Evolutionary conservation across 441 rosid species (phyloP), one percentile per base, ranked within the genome.

Genomic region (Populus hybrid): DNA sequence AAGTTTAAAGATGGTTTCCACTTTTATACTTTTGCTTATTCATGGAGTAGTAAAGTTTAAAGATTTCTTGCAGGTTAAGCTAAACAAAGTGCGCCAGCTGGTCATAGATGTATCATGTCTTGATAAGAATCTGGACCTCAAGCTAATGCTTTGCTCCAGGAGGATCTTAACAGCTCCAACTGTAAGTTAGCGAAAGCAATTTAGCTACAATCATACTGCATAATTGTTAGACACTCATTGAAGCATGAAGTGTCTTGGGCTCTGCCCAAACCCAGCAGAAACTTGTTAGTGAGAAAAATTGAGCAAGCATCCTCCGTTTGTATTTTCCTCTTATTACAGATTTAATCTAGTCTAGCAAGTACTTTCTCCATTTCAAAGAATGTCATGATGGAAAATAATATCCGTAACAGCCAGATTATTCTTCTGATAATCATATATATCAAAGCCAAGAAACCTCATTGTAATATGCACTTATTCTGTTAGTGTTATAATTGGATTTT

Each of bases 21-120:
- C 12, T 61, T 76, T 35, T 14, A 26, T 9, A 63, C 21, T 30
- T 76, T 88, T 64, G 50, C 9, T 12, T 77, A 9, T 46, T 46
- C 24, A 57, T 35, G 21, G 69, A 59, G 14, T 88, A 80, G 79
- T 18, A 38, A 76, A 71, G 40, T 4, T 90, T 69, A 88, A 74
- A 77, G 30, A 28, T 28, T 28, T 28, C 30, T 28, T 28, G 30
- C 4, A 28, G 30, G 30, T 28, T 28, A 3, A 28, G 30, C 30
- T 28, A 28, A 28, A 28, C 30, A 2, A 28, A 28, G 30, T 2
- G 30, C 30, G 30, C 30, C 28, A 26, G 28, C 28, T 26, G 28
- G 28, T 26, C 28, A 26, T 26, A 26, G 28, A 26, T 26, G 28
- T 28, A 28, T 28, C 30, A 28, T 28, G 30, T 28, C 30, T 28